Conservation (phyloP, 225 moss, liverwort and hornwort genomes). For the Neckera pumila region DNA sequence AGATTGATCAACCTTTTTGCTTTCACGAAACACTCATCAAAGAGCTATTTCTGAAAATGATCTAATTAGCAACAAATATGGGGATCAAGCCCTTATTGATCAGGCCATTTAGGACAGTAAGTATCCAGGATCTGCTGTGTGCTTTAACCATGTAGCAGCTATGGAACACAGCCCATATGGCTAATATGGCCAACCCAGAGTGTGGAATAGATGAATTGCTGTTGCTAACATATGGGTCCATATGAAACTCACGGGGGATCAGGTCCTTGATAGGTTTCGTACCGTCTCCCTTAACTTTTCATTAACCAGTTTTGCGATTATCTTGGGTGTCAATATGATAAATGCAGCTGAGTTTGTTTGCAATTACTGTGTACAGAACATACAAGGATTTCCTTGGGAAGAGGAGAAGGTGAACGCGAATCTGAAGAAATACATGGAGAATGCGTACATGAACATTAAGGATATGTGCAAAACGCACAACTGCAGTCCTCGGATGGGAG, state of each 20-base stretch:
- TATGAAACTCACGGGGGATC: not conserved
- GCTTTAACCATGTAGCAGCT: too few species aligned
- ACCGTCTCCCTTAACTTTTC: too few species aligned
- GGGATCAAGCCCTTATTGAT: too few species aligned
- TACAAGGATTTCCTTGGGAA: conserved; percentile 93
- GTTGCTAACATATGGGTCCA: not conserved
- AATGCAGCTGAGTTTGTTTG: not conserved
- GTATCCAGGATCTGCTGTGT: too few species aligned
- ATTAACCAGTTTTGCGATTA: not conserved
- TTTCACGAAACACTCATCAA: too few species aligned
- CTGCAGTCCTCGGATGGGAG: conserved; percentile 87
- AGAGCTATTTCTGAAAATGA: too few species aligned
- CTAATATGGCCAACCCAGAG: not conserved
- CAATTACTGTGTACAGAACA: conserved; percentile 33
- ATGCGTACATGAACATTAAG: conserved; percentile 62
- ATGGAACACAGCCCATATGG: too few species aligned
- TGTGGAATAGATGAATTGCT: not conserved
- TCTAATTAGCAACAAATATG: too few species aligned
- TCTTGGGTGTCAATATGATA: not conserved
- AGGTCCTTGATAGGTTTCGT: not conserved
- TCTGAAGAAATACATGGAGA: conserved; percentile 77
- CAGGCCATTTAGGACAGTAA: too few species aligned
- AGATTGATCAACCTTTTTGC: too few species aligned
- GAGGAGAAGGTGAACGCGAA: conserved; percentile 77
- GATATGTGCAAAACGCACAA: conserved; percentile 61